phyloP scores from a whole-genome alignment of 1,284 basidiomycete genomes.

The Cryptococcus sp. region DNA sequence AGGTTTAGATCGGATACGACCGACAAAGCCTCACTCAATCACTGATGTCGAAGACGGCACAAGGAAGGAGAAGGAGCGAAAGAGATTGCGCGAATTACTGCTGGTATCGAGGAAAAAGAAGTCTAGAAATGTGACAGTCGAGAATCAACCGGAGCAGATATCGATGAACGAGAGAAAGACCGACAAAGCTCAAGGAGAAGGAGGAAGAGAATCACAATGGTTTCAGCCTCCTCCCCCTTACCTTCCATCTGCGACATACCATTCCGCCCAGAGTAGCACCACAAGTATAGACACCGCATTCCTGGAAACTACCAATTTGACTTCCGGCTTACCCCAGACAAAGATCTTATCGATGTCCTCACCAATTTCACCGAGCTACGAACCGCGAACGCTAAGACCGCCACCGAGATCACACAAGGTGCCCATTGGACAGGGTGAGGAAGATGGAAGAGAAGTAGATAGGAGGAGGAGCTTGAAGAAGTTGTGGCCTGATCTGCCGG shows the following conservation, averaged over 20 bases:
- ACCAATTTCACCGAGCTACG: neutral
- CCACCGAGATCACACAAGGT: neutral
- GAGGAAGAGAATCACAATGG: constrained; percentile 5
- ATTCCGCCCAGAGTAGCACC: neutral
- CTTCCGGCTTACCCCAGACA: neutral
- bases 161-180: constrained; percentile 9
- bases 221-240: constrained; percentile 27
- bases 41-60: neutral
- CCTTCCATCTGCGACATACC: neutral
- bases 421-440: neutral
- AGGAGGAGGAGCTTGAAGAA: constrained; percentile 3
- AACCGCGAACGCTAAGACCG: neutral
- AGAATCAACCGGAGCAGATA: neutral
- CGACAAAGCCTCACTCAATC: neutral
- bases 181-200: neutral
- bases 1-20: constrained; percentile 23
- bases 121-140: neutral
- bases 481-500: constrained; percentile 2
- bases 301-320: neutral
- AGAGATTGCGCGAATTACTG: constrained; percentile 4
- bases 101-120: neutral
- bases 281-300: neutral
- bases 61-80: constrained; percentile 4
- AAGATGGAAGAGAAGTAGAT: neutral
- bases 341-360: constrained; percentile 5